phyloP scores from a whole-genome alignment of 495 filamentous ascomycete species.

The Chaetomium cochliodes region DNA sequence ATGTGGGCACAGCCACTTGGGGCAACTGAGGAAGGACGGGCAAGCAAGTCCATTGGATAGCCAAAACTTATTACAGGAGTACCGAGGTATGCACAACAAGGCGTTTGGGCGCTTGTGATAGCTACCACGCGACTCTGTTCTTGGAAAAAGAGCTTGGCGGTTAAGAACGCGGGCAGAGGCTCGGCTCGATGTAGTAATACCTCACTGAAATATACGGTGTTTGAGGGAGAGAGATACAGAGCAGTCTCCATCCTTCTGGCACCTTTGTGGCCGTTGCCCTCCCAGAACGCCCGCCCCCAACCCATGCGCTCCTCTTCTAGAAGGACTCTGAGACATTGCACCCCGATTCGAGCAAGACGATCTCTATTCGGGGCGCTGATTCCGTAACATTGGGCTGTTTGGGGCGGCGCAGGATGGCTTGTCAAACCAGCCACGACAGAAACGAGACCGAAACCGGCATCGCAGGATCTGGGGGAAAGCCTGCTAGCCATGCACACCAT shows the following conservation, averaged over 20 bases:
- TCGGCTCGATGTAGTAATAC: background rate
- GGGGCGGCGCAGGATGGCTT: background rate
- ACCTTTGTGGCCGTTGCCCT: background rate
- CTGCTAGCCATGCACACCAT: slow-evolving; percentile 21
- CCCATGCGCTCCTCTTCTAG: background rate
- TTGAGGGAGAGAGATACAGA: background rate
- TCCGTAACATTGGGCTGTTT: background rate
- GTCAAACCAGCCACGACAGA: background rate
- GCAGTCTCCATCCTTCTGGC: no score
- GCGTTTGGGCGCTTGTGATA: no score
- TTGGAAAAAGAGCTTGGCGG: background rate
- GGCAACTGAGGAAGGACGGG: background rate
- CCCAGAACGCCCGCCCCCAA: background rate
- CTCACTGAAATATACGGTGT: no score
- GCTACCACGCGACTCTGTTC: no score
- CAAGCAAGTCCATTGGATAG: background rate
- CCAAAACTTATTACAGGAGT: background rate
- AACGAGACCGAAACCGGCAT: background rate
- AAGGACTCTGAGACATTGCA: background rate
- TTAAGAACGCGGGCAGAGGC: background rate
- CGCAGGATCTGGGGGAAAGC: slow-evolving; percentile 7
- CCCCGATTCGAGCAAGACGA: background rate
- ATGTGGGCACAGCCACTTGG: background rate
- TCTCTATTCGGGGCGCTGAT: background rate
- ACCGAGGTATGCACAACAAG: no score